Evolutionary conservation across 2,329 filamentous ascomycete genomes (phyloP).

Genomic region (Penicillium vulpinum): DNA sequence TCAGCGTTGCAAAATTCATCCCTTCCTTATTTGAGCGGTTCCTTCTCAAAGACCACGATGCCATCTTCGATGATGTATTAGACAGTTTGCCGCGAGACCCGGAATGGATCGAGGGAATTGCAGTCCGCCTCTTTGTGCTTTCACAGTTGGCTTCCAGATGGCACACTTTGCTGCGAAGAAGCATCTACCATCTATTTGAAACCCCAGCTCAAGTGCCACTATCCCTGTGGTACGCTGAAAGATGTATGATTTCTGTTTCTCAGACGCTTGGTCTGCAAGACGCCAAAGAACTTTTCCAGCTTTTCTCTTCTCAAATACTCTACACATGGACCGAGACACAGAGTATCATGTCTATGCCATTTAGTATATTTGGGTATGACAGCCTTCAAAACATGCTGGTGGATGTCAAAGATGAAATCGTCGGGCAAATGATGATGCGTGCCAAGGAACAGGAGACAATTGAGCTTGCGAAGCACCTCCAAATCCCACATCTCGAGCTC

Average conservation of each 20-base stretch:
- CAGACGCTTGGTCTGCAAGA: slow-evolving; percentile 63
- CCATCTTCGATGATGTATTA: slow-evolving; percentile 82
- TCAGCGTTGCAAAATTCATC: slow-evolving; percentile 68
- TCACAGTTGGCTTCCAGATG: slow-evolving; percentile 76
- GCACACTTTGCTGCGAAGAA: slow-evolving; percentile 81
- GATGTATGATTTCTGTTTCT: slow-evolving; percentile 69
- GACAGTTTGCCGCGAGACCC: slow-evolving; percentile 71
- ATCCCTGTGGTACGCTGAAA: slow-evolving; percentile 68
- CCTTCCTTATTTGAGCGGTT: slow-evolving; percentile 77
- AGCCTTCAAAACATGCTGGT: slow-evolving; percentile 67
- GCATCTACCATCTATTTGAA: slow-evolving; percentile 93
- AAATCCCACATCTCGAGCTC: slow-evolving; percentile 56
- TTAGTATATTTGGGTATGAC: slow-evolving; percentile 76
- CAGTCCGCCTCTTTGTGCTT: slow-evolving; percentile 74
- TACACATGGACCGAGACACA: slow-evolving; percentile 82
- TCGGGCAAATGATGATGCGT: slow-evolving; percentile 80
- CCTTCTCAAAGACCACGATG: slow-evolving; percentile 78
- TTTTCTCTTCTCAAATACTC: slow-evolving; percentile 86
- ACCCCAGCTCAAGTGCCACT: slow-evolving; percentile 70
- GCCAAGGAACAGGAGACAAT: slow-evolving; percentile 64
- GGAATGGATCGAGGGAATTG: slow-evolving; percentile 76
- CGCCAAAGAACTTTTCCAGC: slow-evolving; percentile 69
- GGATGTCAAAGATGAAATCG: slow-evolving; percentile 73
- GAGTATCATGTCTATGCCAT: slow-evolving; percentile 72
- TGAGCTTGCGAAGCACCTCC: slow-evolving; percentile 61